Evolutionary conservation across 306 rosid species (phyloP).

Genomic region (Quercus wislizeni): DNA sequence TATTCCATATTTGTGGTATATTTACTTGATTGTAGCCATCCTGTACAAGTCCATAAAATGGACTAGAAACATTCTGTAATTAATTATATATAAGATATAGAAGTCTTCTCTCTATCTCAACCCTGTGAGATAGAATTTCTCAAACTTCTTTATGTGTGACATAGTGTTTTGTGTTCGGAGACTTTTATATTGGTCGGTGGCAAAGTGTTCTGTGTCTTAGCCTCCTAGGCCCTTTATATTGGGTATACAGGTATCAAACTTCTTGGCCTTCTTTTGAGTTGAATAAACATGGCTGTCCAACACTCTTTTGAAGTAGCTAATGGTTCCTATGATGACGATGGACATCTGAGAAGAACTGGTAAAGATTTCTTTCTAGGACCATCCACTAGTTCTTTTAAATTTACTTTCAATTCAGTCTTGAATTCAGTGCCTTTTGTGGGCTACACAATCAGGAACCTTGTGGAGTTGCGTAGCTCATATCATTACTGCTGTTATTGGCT

Average conservation of each 20-base stretch:
- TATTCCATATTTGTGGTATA: too few species aligned
- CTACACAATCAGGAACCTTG: slow-evolving; percentile 42
- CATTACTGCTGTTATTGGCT: slow-evolving; percentile 70
- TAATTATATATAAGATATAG: too few species aligned
- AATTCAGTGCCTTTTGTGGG: slow-evolving; percentile 9
- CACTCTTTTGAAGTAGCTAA: slow-evolving; percentile 42
- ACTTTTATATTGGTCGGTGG: not conserved
- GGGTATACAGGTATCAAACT: slow-evolving; percentile 21
- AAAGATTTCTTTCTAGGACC: slow-evolving; percentile 20
- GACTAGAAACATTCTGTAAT: too few species aligned
- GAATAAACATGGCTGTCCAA: slow-evolving; percentile 44
- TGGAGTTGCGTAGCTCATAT: slow-evolving; percentile 62
- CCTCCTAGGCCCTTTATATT: slow-evolving; percentile 10
- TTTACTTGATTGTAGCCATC: too few species aligned
- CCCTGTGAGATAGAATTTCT: too few species aligned
- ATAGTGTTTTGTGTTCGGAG: not conserved
- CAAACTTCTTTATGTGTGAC: not conserved
- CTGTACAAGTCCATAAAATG: too few species aligned
- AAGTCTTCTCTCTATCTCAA: too few species aligned
- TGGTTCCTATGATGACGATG: slow-evolving; percentile 58
- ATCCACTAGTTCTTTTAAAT: not conserved
- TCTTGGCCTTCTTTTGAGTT: slow-evolving; percentile 20
- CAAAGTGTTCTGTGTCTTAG: not conserved
- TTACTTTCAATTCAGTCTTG: slow-evolving; percentile 11
- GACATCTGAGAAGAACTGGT: slow-evolving; percentile 58